Conservation (phyloP, 2,329 filamentous ascomycete species). For the Onygenales sp. region DNA sequence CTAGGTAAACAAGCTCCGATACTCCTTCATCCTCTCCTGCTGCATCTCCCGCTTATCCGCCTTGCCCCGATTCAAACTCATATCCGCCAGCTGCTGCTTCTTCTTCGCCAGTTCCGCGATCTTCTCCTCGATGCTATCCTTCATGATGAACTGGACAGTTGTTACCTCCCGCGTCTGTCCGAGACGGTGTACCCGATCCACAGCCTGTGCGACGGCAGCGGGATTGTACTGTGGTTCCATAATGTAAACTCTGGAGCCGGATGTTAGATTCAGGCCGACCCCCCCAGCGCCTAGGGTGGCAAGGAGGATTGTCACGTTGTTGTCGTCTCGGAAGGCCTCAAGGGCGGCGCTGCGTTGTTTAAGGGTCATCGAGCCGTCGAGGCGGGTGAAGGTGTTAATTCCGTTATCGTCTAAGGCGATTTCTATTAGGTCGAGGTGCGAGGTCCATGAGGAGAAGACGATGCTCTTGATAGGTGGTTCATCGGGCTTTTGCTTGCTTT, state of each 20-base stretch:
- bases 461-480: constrained; percentile 82
- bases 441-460: constrained; percentile 93
- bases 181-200: constrained; percentile 84
- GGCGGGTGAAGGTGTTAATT: constrained; percentile 57
- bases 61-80: constrained; percentile 67
- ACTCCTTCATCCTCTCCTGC: constrained; percentile 54
- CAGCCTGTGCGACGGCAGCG: constrained; percentile 83
- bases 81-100: constrained; percentile 81
- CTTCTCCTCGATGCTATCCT: constrained; percentile 83
- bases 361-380: constrained; percentile 84
- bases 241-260: constrained; percentile 79
- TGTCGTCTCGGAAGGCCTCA: constrained; percentile 65
- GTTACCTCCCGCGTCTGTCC: constrained; percentile 82
- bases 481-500: constrained; percentile 39
- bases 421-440: constrained; percentile 85
- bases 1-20: constrained; percentile 49
- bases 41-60: constrained; percentile 52
- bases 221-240: constrained; percentile 99
- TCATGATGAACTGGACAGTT: constrained; percentile 87
- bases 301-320: constrained; percentile 66
- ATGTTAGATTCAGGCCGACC: constrained; percentile 80
- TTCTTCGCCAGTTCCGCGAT: constrained; percentile 83
- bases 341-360: constrained; percentile 64
- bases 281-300: constrained; percentile 90
- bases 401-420: constrained; percentile 56